phyloP scores from a whole-genome alignment of 441 rosid species.

The Gossypium schwendimanii region DNA sequence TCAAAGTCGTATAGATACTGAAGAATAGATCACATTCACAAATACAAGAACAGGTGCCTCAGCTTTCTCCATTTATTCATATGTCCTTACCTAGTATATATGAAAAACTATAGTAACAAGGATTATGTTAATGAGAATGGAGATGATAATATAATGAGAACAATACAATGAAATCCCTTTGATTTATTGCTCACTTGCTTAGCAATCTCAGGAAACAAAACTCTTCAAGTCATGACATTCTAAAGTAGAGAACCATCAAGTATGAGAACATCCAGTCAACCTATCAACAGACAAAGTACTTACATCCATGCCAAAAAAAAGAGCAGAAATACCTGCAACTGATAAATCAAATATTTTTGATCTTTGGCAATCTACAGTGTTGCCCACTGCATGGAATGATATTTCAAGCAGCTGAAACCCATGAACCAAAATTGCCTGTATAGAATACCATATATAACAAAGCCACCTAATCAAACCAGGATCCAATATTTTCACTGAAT shows the following conservation, averaged over 20 bases:
- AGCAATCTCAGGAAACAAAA: neutral
- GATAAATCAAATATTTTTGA: conserved; percentile 61
- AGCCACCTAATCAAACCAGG: conserved; percentile 9
- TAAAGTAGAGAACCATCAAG: conserved; percentile 4
- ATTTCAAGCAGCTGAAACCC: conserved; percentile 96
- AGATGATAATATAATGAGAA: neutral
- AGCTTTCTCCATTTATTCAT: neutral
- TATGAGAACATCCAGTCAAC: conserved; percentile 7
- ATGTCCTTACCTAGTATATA: neutral
- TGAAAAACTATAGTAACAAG: neutral
- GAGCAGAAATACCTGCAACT: conserved; percentile 53
- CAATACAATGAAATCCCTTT: neutral
- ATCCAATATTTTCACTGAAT: neutral
- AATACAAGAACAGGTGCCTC: neutral
- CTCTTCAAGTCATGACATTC: neutral
- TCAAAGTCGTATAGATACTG: neutral
- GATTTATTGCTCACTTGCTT: neutral
- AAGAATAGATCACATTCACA: neutral
- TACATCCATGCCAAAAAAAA: neutral
- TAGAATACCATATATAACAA: conserved; percentile 9
- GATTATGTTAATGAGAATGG: neutral
- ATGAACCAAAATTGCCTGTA: conserved; percentile 84
- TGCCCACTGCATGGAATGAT: conserved; percentile 70
- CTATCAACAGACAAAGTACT: conserved; percentile 4
- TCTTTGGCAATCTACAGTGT: conserved; percentile 52